phyloP scores from a whole-genome alignment of 306 rosid species.

The Rosa persica region DNA sequence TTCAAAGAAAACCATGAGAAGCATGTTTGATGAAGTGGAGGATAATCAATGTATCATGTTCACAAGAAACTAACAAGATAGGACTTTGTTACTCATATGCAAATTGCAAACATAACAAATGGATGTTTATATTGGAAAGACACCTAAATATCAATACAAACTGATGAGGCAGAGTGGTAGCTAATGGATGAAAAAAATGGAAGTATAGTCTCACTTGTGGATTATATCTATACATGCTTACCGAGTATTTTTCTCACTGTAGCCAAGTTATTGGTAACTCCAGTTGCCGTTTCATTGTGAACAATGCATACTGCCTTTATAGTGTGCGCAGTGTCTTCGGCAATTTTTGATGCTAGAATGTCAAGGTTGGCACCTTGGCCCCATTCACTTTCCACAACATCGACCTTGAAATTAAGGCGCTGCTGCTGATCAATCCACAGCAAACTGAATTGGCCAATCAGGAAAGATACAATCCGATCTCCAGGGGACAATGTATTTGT shows the following conservation, averaged over 20 bases:
- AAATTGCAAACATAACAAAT: neutral
- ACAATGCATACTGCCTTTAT: slow-evolving; percentile 95
- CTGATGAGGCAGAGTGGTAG: neutral
- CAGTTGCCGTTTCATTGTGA: slow-evolving; percentile 98
- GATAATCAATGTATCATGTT: neutral
- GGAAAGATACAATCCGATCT: slow-evolving; percentile 81
- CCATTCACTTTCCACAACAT: slow-evolving; percentile 96
- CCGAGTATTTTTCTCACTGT: slow-evolving; percentile 81
- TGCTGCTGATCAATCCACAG: slow-evolving; percentile 99
- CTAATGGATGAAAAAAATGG: neutral
- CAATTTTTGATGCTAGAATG: slow-evolving; percentile 79
- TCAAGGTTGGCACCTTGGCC: slow-evolving; percentile 93
- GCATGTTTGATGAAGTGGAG: neutral
- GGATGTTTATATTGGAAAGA: no score
- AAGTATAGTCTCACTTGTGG: neutral
- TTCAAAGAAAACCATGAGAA: slow-evolving; percentile 30
- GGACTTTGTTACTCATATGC: neutral
- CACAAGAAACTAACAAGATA: neutral
- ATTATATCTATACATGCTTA: slow-evolving; percentile 31
- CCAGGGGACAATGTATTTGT: slow-evolving; percentile 97
- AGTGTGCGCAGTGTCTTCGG: slow-evolving; percentile 69
- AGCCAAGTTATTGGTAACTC: slow-evolving; percentile 85
- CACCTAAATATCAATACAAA: neutral
- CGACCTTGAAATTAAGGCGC: slow-evolving; percentile 90
- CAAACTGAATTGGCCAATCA: slow-evolving; percentile 97